Evolutionary conservation across 1,284 basidiomycete species (phyloP).

Genomic region (Abortiporus biennis): DNA sequence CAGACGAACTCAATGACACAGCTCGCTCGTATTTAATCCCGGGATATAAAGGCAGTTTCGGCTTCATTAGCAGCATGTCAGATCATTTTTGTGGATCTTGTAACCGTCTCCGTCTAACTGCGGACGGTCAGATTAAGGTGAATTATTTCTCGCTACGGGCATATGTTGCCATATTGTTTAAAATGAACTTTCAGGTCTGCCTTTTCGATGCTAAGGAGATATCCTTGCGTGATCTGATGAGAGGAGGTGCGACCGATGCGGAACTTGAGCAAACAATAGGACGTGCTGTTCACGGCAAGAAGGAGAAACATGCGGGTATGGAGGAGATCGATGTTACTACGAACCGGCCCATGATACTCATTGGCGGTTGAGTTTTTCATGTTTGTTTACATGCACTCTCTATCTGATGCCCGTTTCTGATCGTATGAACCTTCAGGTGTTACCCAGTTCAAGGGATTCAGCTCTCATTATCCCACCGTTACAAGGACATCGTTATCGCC

Average conservation of each 20-base stretch:
- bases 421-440: no score
- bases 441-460: no score
- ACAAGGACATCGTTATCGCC: no score
- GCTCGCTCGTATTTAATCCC: constrained; percentile 76
- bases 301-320: constrained; percentile 84
- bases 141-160: constrained; percentile 8
- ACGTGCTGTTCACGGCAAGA: constrained; percentile 65
- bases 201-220: constrained; percentile 84
- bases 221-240: constrained; percentile 72
- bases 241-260: constrained; percentile 56
- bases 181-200: constrained; percentile 54
- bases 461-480: no score
- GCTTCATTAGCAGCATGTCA: constrained; percentile 90
- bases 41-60: constrained; percentile 68
- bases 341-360: constrained; percentile 86
- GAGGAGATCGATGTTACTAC: constrained; percentile 69
- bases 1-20: constrained; percentile 73
- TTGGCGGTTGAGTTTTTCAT: constrained; percentile 73
- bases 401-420: no score
- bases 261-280: constrained; percentile 63
- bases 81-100: constrained; percentile 88
- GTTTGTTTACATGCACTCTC: not conserved
- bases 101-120: constrained; percentile 79
- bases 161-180: no score
- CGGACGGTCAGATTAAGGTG: constrained; percentile 88